Evolutionary conservation across 306 rosid species (phyloP).

Genomic region (Citrullus mucosospermus): DNA sequence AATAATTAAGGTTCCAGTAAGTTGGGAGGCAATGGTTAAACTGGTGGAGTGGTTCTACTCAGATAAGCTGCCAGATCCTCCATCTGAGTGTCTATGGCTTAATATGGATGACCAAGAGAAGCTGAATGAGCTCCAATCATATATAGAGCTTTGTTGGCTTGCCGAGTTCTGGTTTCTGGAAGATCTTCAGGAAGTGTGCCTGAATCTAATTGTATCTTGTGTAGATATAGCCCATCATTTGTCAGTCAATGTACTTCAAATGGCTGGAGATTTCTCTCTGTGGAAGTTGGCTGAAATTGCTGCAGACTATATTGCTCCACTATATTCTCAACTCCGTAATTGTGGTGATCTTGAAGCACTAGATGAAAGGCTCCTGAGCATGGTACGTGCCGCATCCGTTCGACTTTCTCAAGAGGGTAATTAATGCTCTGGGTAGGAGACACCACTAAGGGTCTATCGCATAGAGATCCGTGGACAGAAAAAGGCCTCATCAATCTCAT

Average conservation of each 20-base stretch:
- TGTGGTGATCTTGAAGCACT: slow-evolving; percentile 60
- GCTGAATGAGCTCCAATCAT: slow-evolving; percentile 43
- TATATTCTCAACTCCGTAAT: slow-evolving; percentile 49
- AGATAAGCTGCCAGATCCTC: slow-evolving; percentile 48
- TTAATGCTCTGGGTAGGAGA: background rate
- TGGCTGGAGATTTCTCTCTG: slow-evolving; percentile 43
- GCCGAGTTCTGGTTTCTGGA: slow-evolving; percentile 63
- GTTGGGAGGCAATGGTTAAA: slow-evolving; percentile 76
- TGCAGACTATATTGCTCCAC: slow-evolving; percentile 51
- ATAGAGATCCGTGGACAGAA: slow-evolving; percentile 2
- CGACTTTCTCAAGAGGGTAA: slow-evolving; percentile 35
- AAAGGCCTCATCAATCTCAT: background rate
- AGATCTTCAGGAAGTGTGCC: slow-evolving; percentile 51
- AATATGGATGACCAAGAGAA: slow-evolving; percentile 53
- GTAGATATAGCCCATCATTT: slow-evolving; percentile 42
- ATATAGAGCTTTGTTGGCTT: slow-evolving; percentile 76
- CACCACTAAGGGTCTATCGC: background rate
- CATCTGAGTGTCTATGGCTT: slow-evolving; percentile 68
- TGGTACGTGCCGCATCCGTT: slow-evolving; percentile 57
- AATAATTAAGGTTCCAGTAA: slow-evolving; percentile 36
- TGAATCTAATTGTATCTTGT: slow-evolving; percentile 37
- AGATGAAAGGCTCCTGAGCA: slow-evolving; percentile 45
- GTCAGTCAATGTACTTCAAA: slow-evolving; percentile 36
- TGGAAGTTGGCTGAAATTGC: slow-evolving; percentile 63
- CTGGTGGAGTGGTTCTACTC: slow-evolving; percentile 62